Conservation (phyloP, 345 rosid species). For the rapeseed (Brassica napus) region DNA sequence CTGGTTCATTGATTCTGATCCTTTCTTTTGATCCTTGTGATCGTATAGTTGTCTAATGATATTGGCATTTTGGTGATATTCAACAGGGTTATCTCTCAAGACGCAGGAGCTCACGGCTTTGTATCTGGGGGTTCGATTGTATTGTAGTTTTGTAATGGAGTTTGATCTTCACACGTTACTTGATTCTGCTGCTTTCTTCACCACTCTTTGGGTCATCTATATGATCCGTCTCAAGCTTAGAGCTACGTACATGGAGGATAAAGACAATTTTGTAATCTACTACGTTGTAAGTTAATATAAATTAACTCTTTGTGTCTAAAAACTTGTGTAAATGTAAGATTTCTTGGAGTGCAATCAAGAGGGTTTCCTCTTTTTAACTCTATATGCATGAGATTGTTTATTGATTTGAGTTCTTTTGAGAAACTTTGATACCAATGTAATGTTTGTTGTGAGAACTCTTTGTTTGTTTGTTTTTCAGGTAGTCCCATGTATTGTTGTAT, state of each 20-base stretch:
- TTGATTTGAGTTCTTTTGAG: neutral
- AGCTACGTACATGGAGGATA: slow-evolving; percentile 83
- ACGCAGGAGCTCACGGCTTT: slow-evolving; percentile 87
- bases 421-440: neutral
- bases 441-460: neutral
- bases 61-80: slow-evolving; percentile 1
- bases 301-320: neutral
- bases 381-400: neutral
- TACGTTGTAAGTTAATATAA: slow-evolving; percentile 55
- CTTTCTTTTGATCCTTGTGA: neutral
- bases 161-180: slow-evolving; percentile 84
- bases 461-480: slow-evolving; percentile 46
- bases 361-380: neutral
- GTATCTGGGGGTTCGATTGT: slow-evolving; percentile 74
- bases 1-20: slow-evolving; percentile 35
- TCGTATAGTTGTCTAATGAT: neutral
- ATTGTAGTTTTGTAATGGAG: slow-evolving; percentile 91
- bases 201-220: slow-evolving; percentile 91
- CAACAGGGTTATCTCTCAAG: slow-evolving; percentile 78
- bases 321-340: neutral
- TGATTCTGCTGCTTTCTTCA: slow-evolving; percentile 69
- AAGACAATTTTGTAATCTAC: slow-evolving; percentile 73
- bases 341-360: neutral
- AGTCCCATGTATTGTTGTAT: slow-evolving; percentile 68
- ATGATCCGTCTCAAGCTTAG: slow-evolving; percentile 80